These are phyloP conservation scores for Noccaea caerulescens DNA, from an alignment of 345 rosid genomes.

Conservation along the genomic window DNA sequence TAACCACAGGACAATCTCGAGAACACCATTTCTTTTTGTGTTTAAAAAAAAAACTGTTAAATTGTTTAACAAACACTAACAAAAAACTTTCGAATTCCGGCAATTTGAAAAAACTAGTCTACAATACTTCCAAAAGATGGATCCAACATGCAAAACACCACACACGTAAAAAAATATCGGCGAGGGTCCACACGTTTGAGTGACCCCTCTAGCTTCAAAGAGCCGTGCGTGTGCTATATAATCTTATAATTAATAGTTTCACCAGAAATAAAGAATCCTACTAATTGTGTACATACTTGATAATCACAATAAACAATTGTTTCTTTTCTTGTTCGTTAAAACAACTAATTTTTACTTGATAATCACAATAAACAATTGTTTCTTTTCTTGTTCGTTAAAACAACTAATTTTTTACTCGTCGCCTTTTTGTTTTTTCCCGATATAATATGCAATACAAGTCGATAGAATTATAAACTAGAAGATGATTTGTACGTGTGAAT, in stretches of 20 bases:
- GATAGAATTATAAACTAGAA: slow-evolving; percentile 2
- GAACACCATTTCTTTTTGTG: too few species aligned
- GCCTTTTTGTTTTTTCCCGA: not conserved
- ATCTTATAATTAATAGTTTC: not conserved
- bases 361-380: not conserved
- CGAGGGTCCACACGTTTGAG: slow-evolving; percentile 39
- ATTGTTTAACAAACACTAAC: too few species aligned
- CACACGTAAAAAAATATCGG: not conserved
- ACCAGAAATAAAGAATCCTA: not conserved
- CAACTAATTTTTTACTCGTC: not conserved
- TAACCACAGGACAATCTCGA: too few species aligned
- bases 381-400: not conserved
- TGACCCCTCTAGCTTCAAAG: slow-evolving; percentile 2
- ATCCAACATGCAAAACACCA: slow-evolving; percentile 25
- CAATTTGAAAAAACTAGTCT: too few species aligned
- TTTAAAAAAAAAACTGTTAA: too few species aligned
- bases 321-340: slow-evolving; percentile 2
- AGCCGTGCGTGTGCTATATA: slow-evolving; percentile 30
- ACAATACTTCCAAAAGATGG: slow-evolving; percentile 1
- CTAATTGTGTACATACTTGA: not conserved
- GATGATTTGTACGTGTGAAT: slow-evolving; percentile 13
- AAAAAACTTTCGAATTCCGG: too few species aligned
- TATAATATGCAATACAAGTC: slow-evolving; percentile 7
- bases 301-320: not conserved
- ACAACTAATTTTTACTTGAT: not conserved